Base-by-base conservation (phyloP, 2,329 filamentous ascomycete species). In the Cryphonectria carpinicola region DNA sequence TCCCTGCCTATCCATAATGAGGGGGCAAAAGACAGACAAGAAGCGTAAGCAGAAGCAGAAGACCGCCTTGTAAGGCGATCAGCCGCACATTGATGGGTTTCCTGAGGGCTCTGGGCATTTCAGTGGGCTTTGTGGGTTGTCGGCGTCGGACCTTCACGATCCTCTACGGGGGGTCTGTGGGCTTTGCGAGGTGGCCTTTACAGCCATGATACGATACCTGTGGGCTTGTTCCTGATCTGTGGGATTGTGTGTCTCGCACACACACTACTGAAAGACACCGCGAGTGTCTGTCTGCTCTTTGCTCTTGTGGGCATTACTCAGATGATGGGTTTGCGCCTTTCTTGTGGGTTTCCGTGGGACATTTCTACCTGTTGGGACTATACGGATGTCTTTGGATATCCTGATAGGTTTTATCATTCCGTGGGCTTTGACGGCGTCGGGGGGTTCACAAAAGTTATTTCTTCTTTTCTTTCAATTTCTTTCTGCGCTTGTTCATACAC, bases 21-120 rank as follows among this genome's bases (percentile, higher is more conserved):
- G 35, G 28, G 54, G 17, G 41, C 19, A 37, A 37, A 70, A 54
- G 70, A 28, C 58, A 65, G 62, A 37, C 65, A 67, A 67, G 66
- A 67, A 60, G 39, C 52, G 58, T 22, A 62, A 39, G 62, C 85
- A 89, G 82, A 93, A 93, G 82, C 92, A 89, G 85, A 95, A 94
- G 90, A 89, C 89, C 79, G 92, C 79, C 74, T 84, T 84, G 71
- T 84, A 82, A 81, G 74, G 76, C 76, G 72, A 67, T 64, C 65
- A 74, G 80, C 78, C 77, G 80, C 84, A 82, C 79, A 79, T 79
- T 62, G 79, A 79, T 76, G 77, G 74, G 78, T 52, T 65, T 77
- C 78, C 78, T 77, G 83, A 84, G 84, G 84, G 82, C 80, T 82
- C 80, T 81, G 79, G 79, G 81, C 77, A 81, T 81, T 81, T 80